Evolutionary conservation across 768 basidiomycete species (phyloP).

Genomic region (Termitomyces sp.): DNA sequence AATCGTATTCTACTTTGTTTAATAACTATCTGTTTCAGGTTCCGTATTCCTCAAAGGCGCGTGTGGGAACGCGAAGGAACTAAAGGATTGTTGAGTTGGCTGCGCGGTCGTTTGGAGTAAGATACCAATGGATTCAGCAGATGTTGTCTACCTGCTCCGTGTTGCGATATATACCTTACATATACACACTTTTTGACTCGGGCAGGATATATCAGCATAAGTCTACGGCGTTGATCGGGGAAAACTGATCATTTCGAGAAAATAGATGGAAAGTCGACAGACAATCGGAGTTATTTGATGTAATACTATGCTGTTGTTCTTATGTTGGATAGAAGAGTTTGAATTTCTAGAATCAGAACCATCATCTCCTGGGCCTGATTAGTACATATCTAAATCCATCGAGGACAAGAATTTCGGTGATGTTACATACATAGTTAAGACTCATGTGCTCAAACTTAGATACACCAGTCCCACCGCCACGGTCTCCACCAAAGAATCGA

Average conservation of each 20-base stretch:
- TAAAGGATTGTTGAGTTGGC: constrained; percentile 74
- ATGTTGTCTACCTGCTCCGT: background rate
- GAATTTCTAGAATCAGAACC: too few relatives aligned
- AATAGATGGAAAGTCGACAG: background rate
- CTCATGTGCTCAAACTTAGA: too few relatives aligned
- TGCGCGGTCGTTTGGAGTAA: constrained; percentile 67
- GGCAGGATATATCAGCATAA: background rate
- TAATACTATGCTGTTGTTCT: background rate
- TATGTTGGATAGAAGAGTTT: background rate
- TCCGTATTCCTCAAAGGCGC: constrained; percentile 73
- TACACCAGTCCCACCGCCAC: background rate
- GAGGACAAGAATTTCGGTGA: background rate
- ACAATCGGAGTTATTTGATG: background rate
- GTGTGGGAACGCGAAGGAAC: constrained; percentile 89
- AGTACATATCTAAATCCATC: too few relatives aligned
- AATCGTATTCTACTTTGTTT: background rate
- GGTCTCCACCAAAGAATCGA: background rate
- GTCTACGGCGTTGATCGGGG: background rate
- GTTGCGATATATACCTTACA: background rate
- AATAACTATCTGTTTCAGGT: constrained; percentile 34
- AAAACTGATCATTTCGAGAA: background rate
- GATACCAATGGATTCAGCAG: background rate
- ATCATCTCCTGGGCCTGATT: too few relatives aligned
- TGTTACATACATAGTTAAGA: background rate
- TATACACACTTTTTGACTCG: background rate